Percentiles rank a stretch among this genome's conserved stretches.
phyloP scores from a whole-genome alignment of 768 basidiomycete genomes.

The Lepiota brunneoincarnata region DNA sequence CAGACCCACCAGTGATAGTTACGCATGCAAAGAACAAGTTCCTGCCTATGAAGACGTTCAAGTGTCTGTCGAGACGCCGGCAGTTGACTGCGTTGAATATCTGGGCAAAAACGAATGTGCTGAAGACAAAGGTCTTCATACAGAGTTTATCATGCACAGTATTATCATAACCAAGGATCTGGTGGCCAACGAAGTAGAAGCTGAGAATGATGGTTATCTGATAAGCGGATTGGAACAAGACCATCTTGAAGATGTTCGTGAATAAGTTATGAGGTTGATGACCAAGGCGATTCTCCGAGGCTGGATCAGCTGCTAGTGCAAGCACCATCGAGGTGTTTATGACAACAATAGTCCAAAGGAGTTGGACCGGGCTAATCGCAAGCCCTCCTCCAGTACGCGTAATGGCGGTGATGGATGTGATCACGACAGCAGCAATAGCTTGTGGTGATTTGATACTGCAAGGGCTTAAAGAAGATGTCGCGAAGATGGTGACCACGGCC shows the following conservation, averaged over 20 bases:
- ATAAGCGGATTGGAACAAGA: constrained; percentile 83
- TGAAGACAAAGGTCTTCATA: constrained; percentile 93
- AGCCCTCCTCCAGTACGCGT: constrained; percentile 73
- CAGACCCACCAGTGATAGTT: constrained; percentile 79
- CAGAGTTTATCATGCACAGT: constrained; percentile 37
- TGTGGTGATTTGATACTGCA: constrained; percentile 93
- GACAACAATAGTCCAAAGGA: constrained; percentile 98
- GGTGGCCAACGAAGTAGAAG: constrained; percentile 81
- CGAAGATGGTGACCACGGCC: constrained; percentile 99
- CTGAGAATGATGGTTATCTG: constrained; percentile 81
- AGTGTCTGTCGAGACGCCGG: constrained; percentile 76
- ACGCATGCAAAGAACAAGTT: too few species aligned
- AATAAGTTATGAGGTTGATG: constrained; percentile 92
- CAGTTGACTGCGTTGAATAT: constrained; percentile 96
- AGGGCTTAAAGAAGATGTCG: constrained; percentile 94
- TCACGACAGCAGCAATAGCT: constrained; percentile 94
- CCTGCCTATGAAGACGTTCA: constrained; percentile 90
- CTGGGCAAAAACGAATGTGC: constrained; percentile 95
- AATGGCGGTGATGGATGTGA: constrained; percentile 90
- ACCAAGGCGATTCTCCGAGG: constrained; percentile 72
- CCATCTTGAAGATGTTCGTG: constrained; percentile 97
- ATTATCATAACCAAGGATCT: constrained; percentile 62
- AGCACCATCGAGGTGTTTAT: constrained; percentile 99
- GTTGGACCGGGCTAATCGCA: constrained; percentile 92
- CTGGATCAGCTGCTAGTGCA: constrained; percentile 95